These are phyloP conservation scores for Raffaelea arxii DNA, from an alignment of 2,329 filamentous ascomycete species.

Conservation along the genomic window DNA sequence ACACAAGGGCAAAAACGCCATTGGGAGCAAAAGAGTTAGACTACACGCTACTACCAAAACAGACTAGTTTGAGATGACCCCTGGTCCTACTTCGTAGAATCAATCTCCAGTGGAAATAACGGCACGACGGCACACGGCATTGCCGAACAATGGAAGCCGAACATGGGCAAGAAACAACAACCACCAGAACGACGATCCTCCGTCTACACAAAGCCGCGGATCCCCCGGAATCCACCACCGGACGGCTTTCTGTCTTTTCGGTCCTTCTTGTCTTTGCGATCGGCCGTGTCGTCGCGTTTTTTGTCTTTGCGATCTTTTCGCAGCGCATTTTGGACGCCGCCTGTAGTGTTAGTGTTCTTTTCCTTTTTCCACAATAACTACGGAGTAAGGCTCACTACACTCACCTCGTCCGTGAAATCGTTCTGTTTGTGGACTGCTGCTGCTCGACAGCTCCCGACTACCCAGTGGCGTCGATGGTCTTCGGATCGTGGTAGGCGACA, in stretches of 20 bases:
- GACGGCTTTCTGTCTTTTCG: constrained; percentile 33
- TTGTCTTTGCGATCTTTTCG: constrained; percentile 42
- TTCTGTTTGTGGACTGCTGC: constrained; percentile 25
- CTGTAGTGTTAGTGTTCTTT: constrained; percentile 31
- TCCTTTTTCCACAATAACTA: too few relatives aligned
- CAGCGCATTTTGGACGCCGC: constrained; percentile 36
- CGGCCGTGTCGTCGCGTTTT: constrained; percentile 30
- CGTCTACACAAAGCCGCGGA: constrained; percentile 27
- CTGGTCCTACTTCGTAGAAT: too few relatives aligned
- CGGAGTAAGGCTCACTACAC: too few relatives aligned
- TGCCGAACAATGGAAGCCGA: too few relatives aligned
- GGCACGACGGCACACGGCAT: too few relatives aligned
- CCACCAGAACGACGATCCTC: too few relatives aligned
- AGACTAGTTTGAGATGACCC: too few relatives aligned
- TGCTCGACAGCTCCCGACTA: constrained; percentile 8
- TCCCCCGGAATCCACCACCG: constrained; percentile 22
- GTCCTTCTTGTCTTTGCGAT: constrained; percentile 38
- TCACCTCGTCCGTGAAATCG: constrained; percentile 39
- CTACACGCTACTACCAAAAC: too few relatives aligned
- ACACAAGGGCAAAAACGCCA: too few relatives aligned
- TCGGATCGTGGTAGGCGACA: constrained; percentile 13
- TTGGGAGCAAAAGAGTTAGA: too few relatives aligned
- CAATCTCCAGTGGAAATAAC: too few relatives aligned
- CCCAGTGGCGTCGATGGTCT: constrained; percentile 28
- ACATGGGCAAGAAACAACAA: too few relatives aligned